A percentile compares a stretch with the other conserved stretches of the same genome.
Evolutionary conservation across 1,284 basidiomycete species (phyloP).

Genomic region (Naganishia liquefaciens): DNA sequence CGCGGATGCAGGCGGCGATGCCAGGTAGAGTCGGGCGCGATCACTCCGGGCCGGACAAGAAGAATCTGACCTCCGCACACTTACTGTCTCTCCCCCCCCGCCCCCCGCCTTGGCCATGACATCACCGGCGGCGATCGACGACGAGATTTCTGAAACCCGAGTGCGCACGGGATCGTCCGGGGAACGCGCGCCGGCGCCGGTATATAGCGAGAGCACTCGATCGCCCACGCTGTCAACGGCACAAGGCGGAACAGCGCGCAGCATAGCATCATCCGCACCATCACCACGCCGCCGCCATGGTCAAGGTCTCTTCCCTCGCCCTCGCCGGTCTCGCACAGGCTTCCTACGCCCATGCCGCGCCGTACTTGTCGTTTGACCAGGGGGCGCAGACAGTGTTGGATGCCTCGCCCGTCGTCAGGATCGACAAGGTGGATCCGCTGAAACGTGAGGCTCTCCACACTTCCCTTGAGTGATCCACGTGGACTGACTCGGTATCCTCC

Average conservation of each 20-base stretch:
- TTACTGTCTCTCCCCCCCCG: no score
- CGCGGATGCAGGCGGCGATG: no score
- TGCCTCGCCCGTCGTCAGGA: neutral
- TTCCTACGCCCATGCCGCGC: conserved; percentile 8
- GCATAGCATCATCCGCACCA: no score
- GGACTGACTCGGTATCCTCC: neutral
- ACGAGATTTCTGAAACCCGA: neutral
- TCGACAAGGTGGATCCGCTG: conserved; percentile 40
- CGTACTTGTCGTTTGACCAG: conserved; percentile 9
- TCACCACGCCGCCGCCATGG: no score
- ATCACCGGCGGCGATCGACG: conserved; percentile 1
- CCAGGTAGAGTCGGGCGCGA: no score
- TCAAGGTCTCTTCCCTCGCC: conserved; percentile 19
- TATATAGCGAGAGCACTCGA: no score
- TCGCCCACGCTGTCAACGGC: no score
- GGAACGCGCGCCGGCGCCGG: no score
- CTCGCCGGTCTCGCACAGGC: conserved; percentile 8
- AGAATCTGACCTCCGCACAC: no score
- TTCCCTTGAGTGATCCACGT: no score
- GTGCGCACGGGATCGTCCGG: neutral
- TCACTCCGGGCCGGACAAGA: no score
- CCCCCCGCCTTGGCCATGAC: conserved; percentile 18
- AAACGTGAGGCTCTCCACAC: conserved; percentile 36
- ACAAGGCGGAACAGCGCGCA: no score
- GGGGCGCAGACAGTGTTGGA: conserved; percentile 13